Conservation (phyloP, 768 basidiomycete genomes). For the Lactarius trivialis region DNA sequence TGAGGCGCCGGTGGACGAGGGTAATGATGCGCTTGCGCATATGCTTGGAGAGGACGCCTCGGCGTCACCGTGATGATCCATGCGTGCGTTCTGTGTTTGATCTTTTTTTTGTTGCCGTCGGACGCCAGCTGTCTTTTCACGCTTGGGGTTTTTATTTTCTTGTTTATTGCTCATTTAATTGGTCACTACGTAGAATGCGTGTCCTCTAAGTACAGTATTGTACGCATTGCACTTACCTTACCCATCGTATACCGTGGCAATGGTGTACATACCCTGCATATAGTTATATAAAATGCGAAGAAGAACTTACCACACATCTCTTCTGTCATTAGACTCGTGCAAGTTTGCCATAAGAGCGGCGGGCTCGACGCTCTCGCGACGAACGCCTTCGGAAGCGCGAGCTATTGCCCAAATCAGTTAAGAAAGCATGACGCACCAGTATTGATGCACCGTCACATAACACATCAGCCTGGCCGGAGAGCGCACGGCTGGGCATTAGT, state of each 20-base stretch:
- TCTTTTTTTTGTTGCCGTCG: background rate
- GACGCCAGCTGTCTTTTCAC: no score
- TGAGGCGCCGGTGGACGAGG: slow-evolving; percentile 54
- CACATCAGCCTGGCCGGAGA: no score
- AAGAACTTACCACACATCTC: background rate
- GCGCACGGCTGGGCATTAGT: no score
- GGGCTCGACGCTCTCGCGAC: no score
- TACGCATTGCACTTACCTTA: background rate
- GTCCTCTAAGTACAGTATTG: background rate
- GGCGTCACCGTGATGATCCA: background rate
- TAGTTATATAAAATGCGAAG: background rate
- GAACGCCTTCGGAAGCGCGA: no score
- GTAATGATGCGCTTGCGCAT: slow-evolving; percentile 62
- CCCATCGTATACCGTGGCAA: background rate
- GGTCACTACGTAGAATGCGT: background rate
- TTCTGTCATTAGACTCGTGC: background rate
- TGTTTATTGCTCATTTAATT: slow-evolving; percentile 1
- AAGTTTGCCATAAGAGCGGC: no score
- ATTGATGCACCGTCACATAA: no score
- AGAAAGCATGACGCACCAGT: no score
- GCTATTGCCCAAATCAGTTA: no score
- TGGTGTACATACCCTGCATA: background rate
- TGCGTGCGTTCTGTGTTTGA: no score
- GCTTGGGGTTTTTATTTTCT: background rate
- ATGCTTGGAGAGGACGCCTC: slow-evolving; percentile 47